Evolutionary conservation across 768 basidiomycete genomes (phyloP), one percentile per base, ranked within the genome.

Genomic region (Sarcomyxa edulis): DNA sequence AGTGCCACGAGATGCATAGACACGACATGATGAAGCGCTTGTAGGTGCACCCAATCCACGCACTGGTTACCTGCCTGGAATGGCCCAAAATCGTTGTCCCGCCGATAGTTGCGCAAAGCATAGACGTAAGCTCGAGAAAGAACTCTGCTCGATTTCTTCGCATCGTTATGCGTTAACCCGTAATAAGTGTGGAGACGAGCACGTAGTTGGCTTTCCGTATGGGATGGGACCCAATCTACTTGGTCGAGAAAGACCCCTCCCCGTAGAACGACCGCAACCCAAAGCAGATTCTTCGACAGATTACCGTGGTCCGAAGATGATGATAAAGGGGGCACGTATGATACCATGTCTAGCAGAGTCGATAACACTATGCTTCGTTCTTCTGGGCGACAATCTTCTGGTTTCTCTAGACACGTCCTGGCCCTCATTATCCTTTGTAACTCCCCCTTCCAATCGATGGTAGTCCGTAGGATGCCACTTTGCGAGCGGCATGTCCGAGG

Each of bases 21-120:
- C 21, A 84, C 58, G 29, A 69, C 62, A 48, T 79, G 77, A 32
- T 76, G 76, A 15, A 83, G 54, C 35, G 64, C 71, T 47, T 63
- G 64, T 22, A 84, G 30, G 53, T 81, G 78, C 16, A 59, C 61
- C 83, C 83, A 85, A 48, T 85, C 69, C 4, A 83, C 72, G 30
- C 54, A 57, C 7, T 71, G 60, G 32, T 53, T 56, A 7, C 62
- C 71, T 15, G 65, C 64, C 14, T 53, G 48, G 50, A 76, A 76
- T 3, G 83, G 84, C 1, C 82, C 84, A 43, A 69, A 85, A 3
- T 54, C 54, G 41, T 69, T 76, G 7, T 63, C 63, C 20, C 56
- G 50, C 2, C 55, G 55, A 55, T 84, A 83, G 24, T 81, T 68
- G 3, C 72, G 66, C 52, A 82, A 65, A 43, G 73, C 68, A 47